Conservation (phyloP, 164 flowering plant species). For the Magnolia kwangsiensis region DNA sequence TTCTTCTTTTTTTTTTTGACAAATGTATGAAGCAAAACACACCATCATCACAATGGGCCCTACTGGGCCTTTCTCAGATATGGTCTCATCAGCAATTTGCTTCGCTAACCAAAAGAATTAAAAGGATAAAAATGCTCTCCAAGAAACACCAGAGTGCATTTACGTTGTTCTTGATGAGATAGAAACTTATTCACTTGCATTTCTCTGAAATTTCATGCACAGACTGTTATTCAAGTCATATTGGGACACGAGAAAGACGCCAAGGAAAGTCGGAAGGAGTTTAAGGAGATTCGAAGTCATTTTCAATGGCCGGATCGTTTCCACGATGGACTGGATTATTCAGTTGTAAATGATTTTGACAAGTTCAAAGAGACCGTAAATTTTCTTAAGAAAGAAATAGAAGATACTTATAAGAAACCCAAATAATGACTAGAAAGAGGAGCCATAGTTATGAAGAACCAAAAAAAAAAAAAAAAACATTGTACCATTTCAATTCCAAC, state of each 20-base stretch:
- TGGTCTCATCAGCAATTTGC: no score
- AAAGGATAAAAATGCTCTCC: no score
- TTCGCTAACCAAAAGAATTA: no score
- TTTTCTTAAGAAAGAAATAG: constrained; percentile 1
- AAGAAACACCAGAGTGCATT: no score
- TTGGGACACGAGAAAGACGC: neutral
- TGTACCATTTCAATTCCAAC: no score
- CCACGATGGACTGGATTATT: neutral
- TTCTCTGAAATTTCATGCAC: neutral
- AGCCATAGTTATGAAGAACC: neutral
- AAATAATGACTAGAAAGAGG: neutral
- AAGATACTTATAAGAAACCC: neutral
- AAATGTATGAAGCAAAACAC: no score
- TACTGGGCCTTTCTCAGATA: no score
- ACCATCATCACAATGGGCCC: no score
- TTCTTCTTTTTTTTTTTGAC: no score
- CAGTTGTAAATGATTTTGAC: neutral
- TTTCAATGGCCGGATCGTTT: neutral
- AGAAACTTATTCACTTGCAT: no score
- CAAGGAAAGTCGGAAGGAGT: neutral
- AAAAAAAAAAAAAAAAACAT: no score
- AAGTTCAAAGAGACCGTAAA: neutral
- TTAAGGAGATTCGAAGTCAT: neutral
- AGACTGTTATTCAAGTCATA: constrained; percentile 1
- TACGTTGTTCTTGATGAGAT: no score